Evolutionary conservation across 169 alveolate genomes (phyloP).

Genomic region (Cryptosporidium ryanae): DNA sequence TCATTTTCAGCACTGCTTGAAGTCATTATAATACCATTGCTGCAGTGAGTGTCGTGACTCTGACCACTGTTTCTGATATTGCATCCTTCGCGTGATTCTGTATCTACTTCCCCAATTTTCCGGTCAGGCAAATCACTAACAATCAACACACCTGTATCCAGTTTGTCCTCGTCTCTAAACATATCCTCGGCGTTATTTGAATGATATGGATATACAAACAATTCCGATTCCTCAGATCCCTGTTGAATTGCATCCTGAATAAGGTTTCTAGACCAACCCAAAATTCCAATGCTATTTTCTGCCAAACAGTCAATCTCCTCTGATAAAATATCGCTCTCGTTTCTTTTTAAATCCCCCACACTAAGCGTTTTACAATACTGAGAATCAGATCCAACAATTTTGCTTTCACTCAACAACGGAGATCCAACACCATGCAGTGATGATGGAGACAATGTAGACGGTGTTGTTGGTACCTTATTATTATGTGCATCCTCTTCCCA

Average conservation of each 20-base stretch:
- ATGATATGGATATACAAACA: conserved; percentile 16
- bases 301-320: conserved; percentile 15
- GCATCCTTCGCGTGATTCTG: no score
- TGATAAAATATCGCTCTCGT: conserved; percentile 11
- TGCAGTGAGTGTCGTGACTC: no score
- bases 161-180: conserved; percentile 36
- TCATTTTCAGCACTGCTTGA: conserved; percentile 2
- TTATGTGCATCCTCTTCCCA: conserved; percentile 71
- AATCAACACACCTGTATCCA: not conserved
- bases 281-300: conserved; percentile 37
- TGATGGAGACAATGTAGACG: conserved; percentile 72
- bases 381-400: not conserved
- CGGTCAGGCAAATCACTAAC: no score
- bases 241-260: conserved; percentile 15
- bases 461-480: conserved; percentile 49
- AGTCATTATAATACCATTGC: not conserved
- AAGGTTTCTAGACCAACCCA: conserved; percentile 36
- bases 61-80: no score
- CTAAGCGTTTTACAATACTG: not conserved
- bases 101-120: not conserved
- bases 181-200: conserved; percentile 47
- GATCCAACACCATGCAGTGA: conserved; percentile 49
- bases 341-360: conserved; percentile 10
- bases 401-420: conserved; percentile 14
- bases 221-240: not conserved